These are phyloP conservation scores for Fusarium sp. DNA, from an alignment of 2,329 filamentous ascomycete genomes.

Conservation along the genomic window DNA sequence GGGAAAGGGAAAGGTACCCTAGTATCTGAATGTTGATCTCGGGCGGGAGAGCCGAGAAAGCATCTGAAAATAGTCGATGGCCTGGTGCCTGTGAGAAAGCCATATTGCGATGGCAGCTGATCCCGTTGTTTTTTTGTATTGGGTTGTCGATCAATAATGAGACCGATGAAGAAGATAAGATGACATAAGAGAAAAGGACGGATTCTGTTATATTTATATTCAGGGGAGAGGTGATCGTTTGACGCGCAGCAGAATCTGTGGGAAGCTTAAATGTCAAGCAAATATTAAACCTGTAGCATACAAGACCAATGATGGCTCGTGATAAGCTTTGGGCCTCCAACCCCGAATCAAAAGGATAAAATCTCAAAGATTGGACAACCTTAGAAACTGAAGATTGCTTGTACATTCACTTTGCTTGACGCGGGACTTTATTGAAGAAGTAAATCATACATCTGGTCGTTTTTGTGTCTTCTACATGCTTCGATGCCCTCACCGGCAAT, in stretches of 20 bases:
- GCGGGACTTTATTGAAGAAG: fast-evolving
- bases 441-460: no score
- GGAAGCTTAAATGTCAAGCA: fast-evolving
- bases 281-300: not conserved
- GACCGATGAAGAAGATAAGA: not conserved
- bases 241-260: not conserved
- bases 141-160: no score
- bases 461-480: no score
- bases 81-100: not conserved
- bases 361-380: fast-evolving
- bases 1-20: not conserved
- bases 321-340: not conserved
- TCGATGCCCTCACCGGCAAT: not conserved
- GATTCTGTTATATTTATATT: not conserved
- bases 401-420: no score
- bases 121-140: not conserved
- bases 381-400: no score
- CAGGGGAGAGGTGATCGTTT: fast-evolving
- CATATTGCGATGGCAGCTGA: not conserved
- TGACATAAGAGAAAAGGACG: not conserved
- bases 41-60: not conserved
- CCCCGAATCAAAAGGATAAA: fast-evolving
- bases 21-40: not conserved
- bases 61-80: not conserved
- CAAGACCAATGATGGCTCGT: not conserved